These are phyloP conservation scores for Populus tomentosa DNA, from an alignment of 441 rosid species.

Conservation along the genomic window DNA sequence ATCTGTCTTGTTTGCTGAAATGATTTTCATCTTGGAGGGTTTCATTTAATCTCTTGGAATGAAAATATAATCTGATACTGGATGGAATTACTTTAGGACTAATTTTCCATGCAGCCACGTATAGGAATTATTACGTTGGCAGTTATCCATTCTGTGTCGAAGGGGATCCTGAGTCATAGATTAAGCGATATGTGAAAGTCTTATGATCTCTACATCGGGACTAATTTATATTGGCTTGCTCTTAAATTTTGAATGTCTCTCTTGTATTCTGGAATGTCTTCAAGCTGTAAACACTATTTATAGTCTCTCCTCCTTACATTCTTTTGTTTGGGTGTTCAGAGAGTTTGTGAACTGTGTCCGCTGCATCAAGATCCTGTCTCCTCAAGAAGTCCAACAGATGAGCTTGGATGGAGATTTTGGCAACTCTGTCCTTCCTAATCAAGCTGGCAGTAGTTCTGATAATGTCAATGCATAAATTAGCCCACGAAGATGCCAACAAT, in stretches of 20 bases:
- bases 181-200: not conserved
- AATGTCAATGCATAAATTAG: constrained; percentile 62
- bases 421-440: constrained; percentile 55
- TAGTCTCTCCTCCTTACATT: not conserved
- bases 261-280: not conserved
- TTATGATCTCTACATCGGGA: not conserved
- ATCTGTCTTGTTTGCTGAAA: not conserved
- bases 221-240: not conserved
- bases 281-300: not conserved
- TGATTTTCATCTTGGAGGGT: not conserved
- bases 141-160: not conserved
- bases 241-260: not conserved
- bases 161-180: not conserved
- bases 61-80: not conserved
- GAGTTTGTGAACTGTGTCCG: constrained; percentile 89
- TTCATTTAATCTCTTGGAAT: not conserved
- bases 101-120: not conserved
- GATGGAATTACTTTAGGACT: not conserved
- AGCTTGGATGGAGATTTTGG: constrained; percentile 87
- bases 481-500: constrained; percentile 16
- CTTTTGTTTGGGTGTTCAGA: constrained; percentile 34
- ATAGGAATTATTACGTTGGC: not conserved
- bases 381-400: constrained; percentile 94
- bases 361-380: constrained; percentile 87
- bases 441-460: constrained; percentile 82